Evolutionary conservation across 2,329 filamentous ascomycete genomes (phyloP).

Genomic region (Neoarthrinium moseri): DNA sequence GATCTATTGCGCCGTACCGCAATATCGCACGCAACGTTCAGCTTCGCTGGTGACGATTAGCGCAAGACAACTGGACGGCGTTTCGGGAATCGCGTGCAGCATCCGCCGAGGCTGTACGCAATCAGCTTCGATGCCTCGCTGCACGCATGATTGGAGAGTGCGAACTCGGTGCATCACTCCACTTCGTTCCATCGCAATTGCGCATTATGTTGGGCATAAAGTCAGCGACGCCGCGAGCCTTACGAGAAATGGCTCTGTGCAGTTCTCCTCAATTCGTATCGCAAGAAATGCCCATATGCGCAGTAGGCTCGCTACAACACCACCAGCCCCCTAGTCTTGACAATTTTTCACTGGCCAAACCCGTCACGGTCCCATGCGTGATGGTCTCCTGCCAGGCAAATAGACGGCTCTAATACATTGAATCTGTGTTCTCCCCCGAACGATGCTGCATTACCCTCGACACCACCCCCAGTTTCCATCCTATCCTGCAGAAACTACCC

Average conservation of each 20-base stretch:
- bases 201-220: slow-evolving; percentile 1
- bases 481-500: not conserved
- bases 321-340: not conserved
- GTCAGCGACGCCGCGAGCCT: not conserved
- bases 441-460: not conserved
- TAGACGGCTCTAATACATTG: slow-evolving; percentile 1
- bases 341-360: slow-evolving; percentile 1
- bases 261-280: too few relatives aligned
- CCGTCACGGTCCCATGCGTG: slow-evolving; percentile 3
- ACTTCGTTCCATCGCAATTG: slow-evolving; percentile 1
- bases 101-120: not conserved
- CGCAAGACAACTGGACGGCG: not conserved
- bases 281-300: not conserved
- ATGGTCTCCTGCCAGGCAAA: slow-evolving; percentile 2
- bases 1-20: not conserved
- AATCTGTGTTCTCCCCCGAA: not conserved
- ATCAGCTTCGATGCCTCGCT: slow-evolving; percentile 8
- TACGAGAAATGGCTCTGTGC: too few relatives aligned
- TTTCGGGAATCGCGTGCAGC: not conserved
- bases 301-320: not conserved
- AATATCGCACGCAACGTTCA: not conserved
- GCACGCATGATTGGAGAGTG: slow-evolving; percentile 10
- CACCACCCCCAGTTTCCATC: not conserved
- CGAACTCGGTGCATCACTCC: slow-evolving; percentile 1
- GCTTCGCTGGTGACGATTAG: not conserved